Evolutionary conservation across 108 stramenopile genomes (phyloP).

Genomic region (Mayamaea pseudoterrestris): DNA sequence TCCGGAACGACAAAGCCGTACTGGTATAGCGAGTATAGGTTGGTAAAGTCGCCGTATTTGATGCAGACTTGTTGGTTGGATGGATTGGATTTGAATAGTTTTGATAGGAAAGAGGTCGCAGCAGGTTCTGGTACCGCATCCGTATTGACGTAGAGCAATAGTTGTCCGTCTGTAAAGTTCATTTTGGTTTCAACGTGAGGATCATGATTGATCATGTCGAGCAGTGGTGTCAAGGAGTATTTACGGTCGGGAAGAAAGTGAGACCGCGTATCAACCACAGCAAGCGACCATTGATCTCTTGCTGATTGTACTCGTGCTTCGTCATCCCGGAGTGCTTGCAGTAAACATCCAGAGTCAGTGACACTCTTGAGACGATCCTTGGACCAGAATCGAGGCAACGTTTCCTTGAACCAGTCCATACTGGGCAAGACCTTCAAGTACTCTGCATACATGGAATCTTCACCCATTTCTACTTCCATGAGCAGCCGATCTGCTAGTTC

Average conservation of each 20-base stretch:
- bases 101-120: too few species aligned
- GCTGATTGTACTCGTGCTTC: slow-evolving; percentile 7
- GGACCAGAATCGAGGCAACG: slow-evolving; percentile 66
- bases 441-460: slow-evolving; percentile 36
- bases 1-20: slow-evolving; percentile 50
- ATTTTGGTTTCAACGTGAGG: slow-evolving; percentile 29
- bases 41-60: slow-evolving; percentile 54
- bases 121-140: not conserved
- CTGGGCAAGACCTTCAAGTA: slow-evolving; percentile 37
- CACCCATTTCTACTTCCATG: slow-evolving; percentile 37
- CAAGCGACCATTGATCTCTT: slow-evolving; percentile 59
- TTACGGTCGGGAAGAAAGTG: slow-evolving; percentile 50
- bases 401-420: slow-evolving; percentile 20
- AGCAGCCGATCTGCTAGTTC: slow-evolving; percentile 41
- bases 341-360: slow-evolving; percentile 49
- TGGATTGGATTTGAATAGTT: slow-evolving; percentile 2
- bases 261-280: slow-evolving; percentile 60
- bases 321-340: slow-evolving; percentile 22
- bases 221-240: slow-evolving; percentile 57
- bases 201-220: slow-evolving; percentile 77
- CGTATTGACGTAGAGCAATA: not conserved
- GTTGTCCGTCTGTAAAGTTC: slow-evolving; percentile 3
- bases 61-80: slow-evolving; percentile 47
- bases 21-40: slow-evolving; percentile 52
- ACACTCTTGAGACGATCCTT: slow-evolving; percentile 34